phyloP scores from a whole-genome alignment of 2,329 filamentous ascomycete species.

The Cercospora zeina region DNA sequence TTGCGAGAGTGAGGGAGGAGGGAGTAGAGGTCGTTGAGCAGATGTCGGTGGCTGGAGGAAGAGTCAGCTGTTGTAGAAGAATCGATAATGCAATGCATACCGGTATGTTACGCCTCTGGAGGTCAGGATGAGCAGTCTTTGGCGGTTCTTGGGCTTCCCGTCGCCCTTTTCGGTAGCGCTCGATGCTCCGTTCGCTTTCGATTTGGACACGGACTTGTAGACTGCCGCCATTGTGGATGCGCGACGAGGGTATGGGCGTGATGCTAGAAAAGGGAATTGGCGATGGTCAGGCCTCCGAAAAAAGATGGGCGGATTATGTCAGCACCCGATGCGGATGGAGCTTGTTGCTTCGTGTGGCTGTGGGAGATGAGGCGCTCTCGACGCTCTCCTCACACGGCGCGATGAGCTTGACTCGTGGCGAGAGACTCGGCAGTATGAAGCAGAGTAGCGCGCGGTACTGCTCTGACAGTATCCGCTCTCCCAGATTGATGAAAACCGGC shows the following conservation, averaged over 20 bases:
- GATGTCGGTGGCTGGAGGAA: slow-evolving; percentile 74
- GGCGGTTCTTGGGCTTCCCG: slow-evolving; percentile 46
- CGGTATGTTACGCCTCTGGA: slow-evolving; percentile 89
- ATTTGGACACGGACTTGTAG: slow-evolving; percentile 56
- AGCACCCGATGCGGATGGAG: not conserved
- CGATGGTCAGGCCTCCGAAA: not conserved
- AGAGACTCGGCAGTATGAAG: not conserved
- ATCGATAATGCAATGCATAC: slow-evolving; percentile 45
- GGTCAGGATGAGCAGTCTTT: slow-evolving; percentile 81
- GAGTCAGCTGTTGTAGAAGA: not conserved
- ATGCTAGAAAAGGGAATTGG: not conserved
- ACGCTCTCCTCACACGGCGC: not conserved
- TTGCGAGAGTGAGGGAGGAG: slow-evolving; percentile 91
- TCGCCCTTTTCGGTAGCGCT: slow-evolving; percentile 34
- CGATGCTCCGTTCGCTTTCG: slow-evolving; percentile 41
- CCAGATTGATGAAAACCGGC: no score
- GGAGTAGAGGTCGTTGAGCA: slow-evolving; percentile 82
- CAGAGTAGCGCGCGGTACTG: not conserved
- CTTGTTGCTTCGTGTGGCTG: not conserved
- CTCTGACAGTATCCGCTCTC: no score
- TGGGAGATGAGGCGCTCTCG: not conserved
- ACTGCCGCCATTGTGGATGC: slow-evolving; percentile 53
- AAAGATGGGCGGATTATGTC: slow-evolving; percentile 1
- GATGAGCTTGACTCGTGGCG: not conserved
- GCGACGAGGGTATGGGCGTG: slow-evolving; percentile 3